Evolutionary conservation across 1,139 yeast genomes (phyloP).

Genomic region (Candida dubliniensis): DNA sequence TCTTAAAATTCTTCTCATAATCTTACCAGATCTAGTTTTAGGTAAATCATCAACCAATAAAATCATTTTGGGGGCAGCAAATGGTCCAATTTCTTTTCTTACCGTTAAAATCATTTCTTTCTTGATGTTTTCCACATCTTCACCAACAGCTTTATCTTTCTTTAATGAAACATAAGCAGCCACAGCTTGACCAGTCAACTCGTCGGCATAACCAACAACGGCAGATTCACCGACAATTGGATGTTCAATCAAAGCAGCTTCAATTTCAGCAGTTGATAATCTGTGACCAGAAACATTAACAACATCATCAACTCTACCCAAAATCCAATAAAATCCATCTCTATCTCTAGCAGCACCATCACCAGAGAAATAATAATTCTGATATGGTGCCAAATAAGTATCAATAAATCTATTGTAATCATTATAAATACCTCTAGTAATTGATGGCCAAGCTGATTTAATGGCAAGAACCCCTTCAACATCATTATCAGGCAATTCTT

Average conservation of each 20-base stretch:
- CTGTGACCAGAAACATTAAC: constrained; percentile 82
- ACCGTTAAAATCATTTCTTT: constrained; percentile 72
- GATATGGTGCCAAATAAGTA: constrained; percentile 70
- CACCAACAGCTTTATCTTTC: constrained; percentile 36
- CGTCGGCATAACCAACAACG: constrained; percentile 79
- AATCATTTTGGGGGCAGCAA: constrained; percentile 77
- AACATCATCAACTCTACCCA: constrained; percentile 82
- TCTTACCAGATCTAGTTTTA: constrained; percentile 81
- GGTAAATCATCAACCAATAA: constrained; percentile 75
- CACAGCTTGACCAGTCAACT: constrained; percentile 79
- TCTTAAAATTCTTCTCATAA: constrained; percentile 80
- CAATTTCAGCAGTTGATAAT: constrained; percentile 79
- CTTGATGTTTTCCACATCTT: constrained; percentile 55
- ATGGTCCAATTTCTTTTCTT: constrained; percentile 79
- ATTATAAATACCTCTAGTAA: constrained; percentile 73
- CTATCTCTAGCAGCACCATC: constrained; percentile 81
- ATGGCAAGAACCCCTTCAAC: constrained; percentile 78
- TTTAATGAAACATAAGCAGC: constrained; percentile 78
- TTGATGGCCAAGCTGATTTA: constrained; percentile 76
- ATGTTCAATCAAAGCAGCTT: constrained; percentile 75
- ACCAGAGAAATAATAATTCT: constrained; percentile 72
- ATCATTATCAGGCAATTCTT: constrained; percentile 58
- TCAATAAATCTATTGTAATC: constrained; percentile 69
- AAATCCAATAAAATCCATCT: constrained; percentile 78
- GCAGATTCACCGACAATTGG: constrained; percentile 72